phyloP scores from a whole-genome alignment of 495 filamentous ascomycete genomes.

The Podospora pseudopauciseta region DNA sequence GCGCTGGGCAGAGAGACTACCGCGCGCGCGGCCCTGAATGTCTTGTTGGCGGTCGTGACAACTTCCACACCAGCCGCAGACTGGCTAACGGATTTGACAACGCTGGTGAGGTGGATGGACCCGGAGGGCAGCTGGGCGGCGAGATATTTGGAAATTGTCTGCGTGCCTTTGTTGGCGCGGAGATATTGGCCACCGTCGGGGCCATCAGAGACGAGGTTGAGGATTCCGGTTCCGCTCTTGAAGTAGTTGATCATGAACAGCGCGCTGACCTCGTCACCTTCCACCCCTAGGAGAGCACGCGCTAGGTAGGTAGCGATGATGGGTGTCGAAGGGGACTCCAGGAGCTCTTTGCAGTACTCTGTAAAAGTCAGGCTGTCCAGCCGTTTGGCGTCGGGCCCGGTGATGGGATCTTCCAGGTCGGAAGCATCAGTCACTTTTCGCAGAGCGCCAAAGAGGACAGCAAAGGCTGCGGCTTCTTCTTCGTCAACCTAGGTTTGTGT shows the following conservation, averaged over 20 bases:
- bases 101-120: neutral
- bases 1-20: neutral
- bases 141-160: neutral
- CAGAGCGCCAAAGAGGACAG: neutral
- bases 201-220: slow-evolving; percentile 41
- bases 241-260: slow-evolving; percentile 51
- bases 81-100: neutral
- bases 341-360: neutral
- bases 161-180: neutral
- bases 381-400: neutral
- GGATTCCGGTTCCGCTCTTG: slow-evolving; percentile 41
- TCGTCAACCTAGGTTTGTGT: neutral
- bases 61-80: neutral
- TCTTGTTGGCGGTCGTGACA: neutral
- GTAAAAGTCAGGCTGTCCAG: neutral
- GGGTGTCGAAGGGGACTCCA: neutral
- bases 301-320: slow-evolving; percentile 33
- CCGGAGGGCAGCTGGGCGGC: neutral
- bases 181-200: slow-evolving; percentile 16
- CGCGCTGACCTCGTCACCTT: slow-evolving; percentile 41
- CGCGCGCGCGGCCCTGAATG: neutral
- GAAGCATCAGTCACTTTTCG: neutral
- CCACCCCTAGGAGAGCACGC: slow-evolving; percentile 44
- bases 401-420: neutral
- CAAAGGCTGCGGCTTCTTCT: neutral